Evolutionary conservation across 2,329 filamentous ascomycete species (phyloP).

Genomic region (Akanthomyces dipterigenus): DNA sequence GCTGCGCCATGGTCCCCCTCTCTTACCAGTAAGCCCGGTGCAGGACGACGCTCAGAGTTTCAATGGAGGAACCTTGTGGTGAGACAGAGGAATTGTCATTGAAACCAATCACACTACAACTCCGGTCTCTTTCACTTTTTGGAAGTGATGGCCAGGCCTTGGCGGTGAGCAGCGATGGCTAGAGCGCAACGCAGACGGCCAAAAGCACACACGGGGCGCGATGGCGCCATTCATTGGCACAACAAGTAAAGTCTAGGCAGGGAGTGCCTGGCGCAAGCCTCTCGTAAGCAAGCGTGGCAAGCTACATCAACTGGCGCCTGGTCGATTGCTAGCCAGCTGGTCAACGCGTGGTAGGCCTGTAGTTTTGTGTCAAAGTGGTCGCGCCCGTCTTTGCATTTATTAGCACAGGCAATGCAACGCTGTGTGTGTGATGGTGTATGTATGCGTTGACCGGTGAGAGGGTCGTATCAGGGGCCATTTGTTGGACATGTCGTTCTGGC

Average conservation of each 20-base stretch:
- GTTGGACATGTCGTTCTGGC: not conserved
- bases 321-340: not conserved
- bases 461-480: not conserved
- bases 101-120: not conserved
- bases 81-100: too few relatives aligned
- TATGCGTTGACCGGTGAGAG: not conserved
- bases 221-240: slow-evolving; percentile 3
- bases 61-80: not conserved
- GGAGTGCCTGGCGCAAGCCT: not conserved
- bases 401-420: not conserved
- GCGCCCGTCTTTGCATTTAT: not conserved
- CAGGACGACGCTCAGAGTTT: not conserved
- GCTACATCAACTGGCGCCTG: not conserved
- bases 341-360: not conserved
- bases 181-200: not conserved
- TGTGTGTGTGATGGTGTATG: not conserved
- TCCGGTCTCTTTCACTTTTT: not conserved
- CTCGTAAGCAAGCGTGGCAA: not conserved
- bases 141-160: not conserved
- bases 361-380: too few relatives aligned
- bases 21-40: not conserved
- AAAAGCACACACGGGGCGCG: not conserved
- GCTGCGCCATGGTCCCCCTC: not conserved
- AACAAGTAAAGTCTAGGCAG: not conserved
- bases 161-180: not conserved